A percentile compares a stretch with the other conserved stretches of the same genome.
Evolutionary conservation across 208 protist species (phyloP).

Genomic region (Acanthamoeba royreba): DNA sequence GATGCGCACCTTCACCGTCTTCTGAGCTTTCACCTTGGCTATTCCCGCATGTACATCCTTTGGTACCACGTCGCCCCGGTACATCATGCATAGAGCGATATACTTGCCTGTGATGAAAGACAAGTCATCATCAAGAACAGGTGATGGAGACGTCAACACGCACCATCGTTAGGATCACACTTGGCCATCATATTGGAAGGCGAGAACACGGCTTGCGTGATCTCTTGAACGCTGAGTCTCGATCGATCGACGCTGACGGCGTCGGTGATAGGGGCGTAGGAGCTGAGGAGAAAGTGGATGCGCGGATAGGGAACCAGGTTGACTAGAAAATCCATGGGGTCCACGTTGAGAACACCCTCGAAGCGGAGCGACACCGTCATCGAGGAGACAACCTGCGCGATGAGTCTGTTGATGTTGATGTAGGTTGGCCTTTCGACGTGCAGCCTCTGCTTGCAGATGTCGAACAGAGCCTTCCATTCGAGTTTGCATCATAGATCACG

Average conservation of each 20-base stretch:
- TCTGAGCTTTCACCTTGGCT: slow-evolving; percentile 92
- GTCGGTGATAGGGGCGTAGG: slow-evolving; percentile 91
- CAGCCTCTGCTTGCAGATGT: slow-evolving; percentile 85
- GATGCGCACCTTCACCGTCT: slow-evolving; percentile 84
- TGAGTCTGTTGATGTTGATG: slow-evolving; percentile 93
- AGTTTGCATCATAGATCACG: too few relatives aligned
- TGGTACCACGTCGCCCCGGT: slow-evolving; percentile 94
- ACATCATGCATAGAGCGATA: slow-evolving; percentile 95
- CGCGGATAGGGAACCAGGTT: slow-evolving; percentile 96
- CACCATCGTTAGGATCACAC: slow-evolving; percentile 93
- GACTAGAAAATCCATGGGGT: slow-evolving; percentile 95
- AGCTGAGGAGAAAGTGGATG: slow-evolving; percentile 94
- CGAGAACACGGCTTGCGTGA: slow-evolving; percentile 92
- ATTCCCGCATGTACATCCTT: slow-evolving; percentile 94
- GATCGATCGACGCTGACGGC: slow-evolving; percentile 88
- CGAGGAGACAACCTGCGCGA: slow-evolving; percentile 93
- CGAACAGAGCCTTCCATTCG: slow-evolving; percentile 71
- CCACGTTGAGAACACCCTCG: slow-evolving; percentile 93
- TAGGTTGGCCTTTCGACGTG: slow-evolving; percentile 91
- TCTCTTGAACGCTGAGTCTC: slow-evolving; percentile 89
- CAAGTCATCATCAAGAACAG: neutral
- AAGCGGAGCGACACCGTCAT: slow-evolving; percentile 94
- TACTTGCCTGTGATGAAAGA: slow-evolving; percentile 68
- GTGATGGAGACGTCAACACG: too few relatives aligned
- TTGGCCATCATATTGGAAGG: slow-evolving; percentile 90